Base-by-base conservation (phyloP, 768 basidiomycete species). In the Pholiota conissans region DNA sequence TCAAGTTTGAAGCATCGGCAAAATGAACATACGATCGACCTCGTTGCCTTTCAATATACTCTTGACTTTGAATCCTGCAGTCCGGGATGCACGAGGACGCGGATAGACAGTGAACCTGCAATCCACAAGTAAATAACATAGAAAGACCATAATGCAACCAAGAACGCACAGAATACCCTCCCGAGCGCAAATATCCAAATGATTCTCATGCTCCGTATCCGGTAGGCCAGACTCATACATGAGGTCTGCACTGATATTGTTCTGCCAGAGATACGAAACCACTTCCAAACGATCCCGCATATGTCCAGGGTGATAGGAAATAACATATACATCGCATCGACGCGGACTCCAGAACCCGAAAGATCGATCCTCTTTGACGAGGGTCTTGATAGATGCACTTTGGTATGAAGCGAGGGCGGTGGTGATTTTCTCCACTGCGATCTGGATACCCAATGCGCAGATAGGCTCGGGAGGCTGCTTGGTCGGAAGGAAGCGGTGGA, bases 311-410 rank as follows among this genome's bases (percentile, higher is more conserved):
- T 90, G 85, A 58, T 87, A 90, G 0, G 90, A 90, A 26, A 92
- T 84, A 11, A 94, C 79, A 61, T 93, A 94, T 10, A 94, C 92
- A 61, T 94, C 92, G 62, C 93, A 93, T 35, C 91, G 79, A 14
- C 91, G 81, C n/a, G 92, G 92, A 69, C 90, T 90, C 91, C 90
- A 94, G 66, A 85, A 90, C 0, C 93, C 92, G 59, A 92, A 94
- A 0, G 93, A 92, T 10, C 85, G 83, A 58, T 86, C 84, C 65
- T 92, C 90, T 68, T 89, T 92, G 52, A 91, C 75, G 5, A 91
- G 76, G 2, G 80, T 80, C 67, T 85, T 86, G 34, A 91, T 80
- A 0, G 87, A 85, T 8, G 81, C 81, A 37, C 79, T 83, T 65
- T 93, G 91, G 66, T 83, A 89, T 1, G 84, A 75, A 0, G 89